Base-by-base conservation (phyloP, 2,329 filamentous ascomycete species). In the Pestalotiopsis sp. region DNA sequence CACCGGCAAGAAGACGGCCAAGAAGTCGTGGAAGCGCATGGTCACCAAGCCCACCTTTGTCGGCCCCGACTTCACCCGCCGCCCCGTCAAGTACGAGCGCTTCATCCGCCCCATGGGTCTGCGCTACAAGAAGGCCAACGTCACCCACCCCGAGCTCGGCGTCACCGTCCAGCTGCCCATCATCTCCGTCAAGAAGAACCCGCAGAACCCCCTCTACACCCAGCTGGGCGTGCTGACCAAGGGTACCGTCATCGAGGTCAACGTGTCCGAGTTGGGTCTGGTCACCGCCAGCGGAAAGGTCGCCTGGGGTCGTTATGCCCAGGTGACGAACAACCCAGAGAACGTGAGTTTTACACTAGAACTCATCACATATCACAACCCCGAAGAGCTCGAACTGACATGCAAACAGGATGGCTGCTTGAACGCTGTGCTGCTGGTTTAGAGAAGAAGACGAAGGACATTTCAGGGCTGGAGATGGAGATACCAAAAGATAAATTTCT, bases 221-320 rank as follows among this genome's bases (percentile, higher is more conserved):
- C 94, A 97, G 78, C 85, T 98, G 4, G 95, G 95, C 70, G 95
- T 97, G 3, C 80, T 98, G 76, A 95, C 93, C 62, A 94, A 94
- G 82, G 93, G 93, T 72, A 95, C 90, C 38, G 89, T 92, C 70
- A 72, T 73, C 77, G 95, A 98, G 82, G 94, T 98, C 76, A 97
- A 99, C 78, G 94, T 98, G 38, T 92, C 89, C 68, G 96, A 99
- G 80, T 82, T 98, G 71, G 96, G 96, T 72, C 85, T 98, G 70
- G 94, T 97, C 17, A 98, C 96, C 2, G 92, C 95, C 1, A 91
- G 90, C 71, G 96, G 96, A 71, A 98, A 98, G 83, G 93, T 97
- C 9, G 93, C 95, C 6, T 98, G 95, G 95, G 94, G 93, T 74
- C 87, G 93, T 73, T 96, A 91, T 83, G 93, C 92, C 7, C 92